These are phyloP conservation scores for Orbilia oligospora DNA, from an alignment of 2,329 filamentous ascomycete species.

Conservation along the genomic window DNA sequence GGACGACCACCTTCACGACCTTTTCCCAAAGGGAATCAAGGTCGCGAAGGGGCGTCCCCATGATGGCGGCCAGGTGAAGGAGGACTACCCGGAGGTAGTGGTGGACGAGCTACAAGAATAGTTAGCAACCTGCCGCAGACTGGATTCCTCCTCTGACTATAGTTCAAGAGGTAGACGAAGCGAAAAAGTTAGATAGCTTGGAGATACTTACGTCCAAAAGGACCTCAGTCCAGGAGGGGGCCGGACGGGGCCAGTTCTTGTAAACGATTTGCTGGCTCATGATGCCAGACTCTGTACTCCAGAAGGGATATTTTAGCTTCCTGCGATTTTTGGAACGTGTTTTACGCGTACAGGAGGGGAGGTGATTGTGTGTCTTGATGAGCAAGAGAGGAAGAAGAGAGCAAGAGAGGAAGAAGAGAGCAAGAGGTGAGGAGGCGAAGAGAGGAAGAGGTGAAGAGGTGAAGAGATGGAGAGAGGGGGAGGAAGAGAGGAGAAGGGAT, in stretches of 20 bases:
- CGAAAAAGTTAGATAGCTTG: neutral
- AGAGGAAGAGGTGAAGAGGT: neutral
- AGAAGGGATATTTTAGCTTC: neutral
- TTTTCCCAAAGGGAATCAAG: constrained; percentile 34
- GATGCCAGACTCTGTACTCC: constrained; percentile 2
- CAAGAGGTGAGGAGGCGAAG: neutral
- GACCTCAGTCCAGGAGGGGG: constrained; percentile 47
- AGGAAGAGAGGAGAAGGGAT: too few species aligned
- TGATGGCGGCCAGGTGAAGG: constrained; percentile 23
- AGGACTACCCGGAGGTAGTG: constrained; percentile 22
- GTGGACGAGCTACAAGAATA: constrained; percentile 40
- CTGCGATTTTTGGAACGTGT: neutral
- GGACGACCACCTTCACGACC: constrained; percentile 48
- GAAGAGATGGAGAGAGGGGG: neutral
- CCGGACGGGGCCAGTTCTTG: constrained; percentile 39
- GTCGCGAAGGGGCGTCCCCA: constrained; percentile 39
- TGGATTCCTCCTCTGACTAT: neutral
- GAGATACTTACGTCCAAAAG: constrained; percentile 48
- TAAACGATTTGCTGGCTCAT: constrained; percentile 48
- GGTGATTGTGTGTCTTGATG: neutral
- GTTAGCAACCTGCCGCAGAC: constrained; percentile 11
- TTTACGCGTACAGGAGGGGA: neutral
- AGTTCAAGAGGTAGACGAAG: neutral
- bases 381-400: neutral
- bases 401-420: too few species aligned